Conservation (phyloP, 805 yeast species). For the Myxozyma kluyveri region DNA sequence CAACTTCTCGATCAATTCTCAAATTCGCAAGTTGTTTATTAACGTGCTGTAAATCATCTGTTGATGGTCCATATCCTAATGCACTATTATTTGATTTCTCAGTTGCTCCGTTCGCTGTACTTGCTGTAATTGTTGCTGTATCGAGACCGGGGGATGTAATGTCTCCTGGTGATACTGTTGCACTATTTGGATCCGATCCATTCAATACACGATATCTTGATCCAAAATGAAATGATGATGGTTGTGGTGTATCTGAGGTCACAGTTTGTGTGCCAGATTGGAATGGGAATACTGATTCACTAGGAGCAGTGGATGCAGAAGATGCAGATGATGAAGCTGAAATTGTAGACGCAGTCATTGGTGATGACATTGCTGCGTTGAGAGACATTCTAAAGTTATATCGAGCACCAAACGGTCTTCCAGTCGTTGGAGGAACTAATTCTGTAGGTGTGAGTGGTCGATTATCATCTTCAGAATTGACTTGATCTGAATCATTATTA, state of each 20-base stretch:
- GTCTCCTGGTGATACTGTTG: not conserved
- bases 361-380: constrained; percentile 23
- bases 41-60: constrained; percentile 26
- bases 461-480: constrained; percentile 1
- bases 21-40: constrained; percentile 23
- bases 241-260: not conserved
- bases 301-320: constrained; percentile 5
- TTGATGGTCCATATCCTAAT: constrained; percentile 20
- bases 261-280: not conserved
- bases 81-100: not conserved
- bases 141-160: constrained; percentile 7
- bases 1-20: constrained; percentile 12
- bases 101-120: not conserved
- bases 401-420: constrained; percentile 31
- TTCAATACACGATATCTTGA: constrained; percentile 9
- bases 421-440: constrained; percentile 18
- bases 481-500: not conserved
- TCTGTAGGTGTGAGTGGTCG: constrained; percentile 24
- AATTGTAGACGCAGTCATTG: constrained; percentile 6
- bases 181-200: not conserved
- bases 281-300: not conserved
- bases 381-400: constrained; percentile 37
- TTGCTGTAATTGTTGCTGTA: constrained; percentile 6
- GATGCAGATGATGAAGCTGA: not conserved
- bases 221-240: constrained; percentile 4